Evolutionary conservation across 1,139 yeast species (phyloP).

Genomic region (Yamadazyma oceani): DNA sequence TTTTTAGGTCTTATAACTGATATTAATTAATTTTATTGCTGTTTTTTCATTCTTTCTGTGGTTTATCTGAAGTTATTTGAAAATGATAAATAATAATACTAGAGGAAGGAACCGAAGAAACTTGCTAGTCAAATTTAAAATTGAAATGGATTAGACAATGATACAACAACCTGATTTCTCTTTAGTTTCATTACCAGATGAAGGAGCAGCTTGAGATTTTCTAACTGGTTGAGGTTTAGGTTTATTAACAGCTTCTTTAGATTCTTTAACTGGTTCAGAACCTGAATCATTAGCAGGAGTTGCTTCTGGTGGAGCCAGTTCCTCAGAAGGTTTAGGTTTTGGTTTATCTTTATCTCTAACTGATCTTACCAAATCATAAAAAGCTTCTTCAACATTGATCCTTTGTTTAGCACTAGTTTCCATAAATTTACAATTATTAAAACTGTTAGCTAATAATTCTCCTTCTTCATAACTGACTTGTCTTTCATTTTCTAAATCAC

Average conservation of each 20-base stretch:
- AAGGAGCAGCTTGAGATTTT: slow-evolving; percentile 12
- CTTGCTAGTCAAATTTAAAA: not conserved
- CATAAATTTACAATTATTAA: slow-evolving; percentile 74
- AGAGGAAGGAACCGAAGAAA: not conserved
- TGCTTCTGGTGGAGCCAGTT: slow-evolving; percentile 10
- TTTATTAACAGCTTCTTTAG: slow-evolving; percentile 10
- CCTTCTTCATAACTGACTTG: slow-evolving; percentile 85
- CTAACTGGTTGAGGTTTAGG: slow-evolving; percentile 15
- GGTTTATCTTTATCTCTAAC: slow-evolving; percentile 33
- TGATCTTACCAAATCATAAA: slow-evolving; percentile 69
- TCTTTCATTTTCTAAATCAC: slow-evolving; percentile 64
- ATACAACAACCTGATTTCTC: slow-evolving; percentile 49
- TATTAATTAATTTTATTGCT: too few species aligned
- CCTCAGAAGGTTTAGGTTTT: slow-evolving; percentile 5
- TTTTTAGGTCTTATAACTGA: too few species aligned
- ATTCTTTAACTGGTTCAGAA: slow-evolving; percentile 7
- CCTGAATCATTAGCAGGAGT: slow-evolving; percentile 9
- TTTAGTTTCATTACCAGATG: slow-evolving; percentile 26
- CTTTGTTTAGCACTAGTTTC: slow-evolving; percentile 95
- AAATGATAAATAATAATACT: slow-evolving; percentile 3
- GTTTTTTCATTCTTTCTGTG: too few species aligned
- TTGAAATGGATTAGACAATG: slow-evolving; percentile 28
- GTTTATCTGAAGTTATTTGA: too few species aligned
- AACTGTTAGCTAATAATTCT: slow-evolving; percentile 67
- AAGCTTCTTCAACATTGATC: slow-evolving; percentile 91